Base-by-base conservation (phyloP, 2,329 filamentous ascomycete genomes). In the Teratosphaeria nubilosa region DNA sequence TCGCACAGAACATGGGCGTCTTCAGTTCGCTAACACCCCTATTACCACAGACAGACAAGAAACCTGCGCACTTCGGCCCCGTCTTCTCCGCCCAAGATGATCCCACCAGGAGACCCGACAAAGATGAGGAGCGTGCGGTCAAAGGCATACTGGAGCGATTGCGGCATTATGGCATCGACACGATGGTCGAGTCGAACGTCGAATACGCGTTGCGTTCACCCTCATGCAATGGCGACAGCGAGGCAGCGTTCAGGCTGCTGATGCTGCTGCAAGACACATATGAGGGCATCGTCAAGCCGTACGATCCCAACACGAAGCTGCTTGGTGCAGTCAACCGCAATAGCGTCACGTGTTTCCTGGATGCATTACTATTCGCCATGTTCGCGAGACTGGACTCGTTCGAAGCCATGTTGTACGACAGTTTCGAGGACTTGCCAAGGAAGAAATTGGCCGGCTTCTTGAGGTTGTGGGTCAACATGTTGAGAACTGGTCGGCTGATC, bases 311-410 rank as follows among this genome's bases (percentile, higher is more conserved):
- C 56, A 80, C 87, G 7, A 81, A 82, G 58, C 85, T 97, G 77
- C 76, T 90, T 4, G 94, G 94, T 6, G 92, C 94, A 13, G 87
- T 90, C 66, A 99, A 99, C 69, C 81, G 91, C 53, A 81, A 86
- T 51, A 84, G 83, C 53, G 90, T 96, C 37, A 97, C 92, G n/a
- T 99, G 94, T 76, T 97, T 95, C 71, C 78, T 97, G 16, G 94
- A 97, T 71, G 82, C 92, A 0, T 76, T 97, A 24, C 80, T 99
- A 1, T 97, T 96, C 71, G 88, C 92, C 71, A 96, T 99, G 90
- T 97, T 97, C 71, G 88, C 89, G 20, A 86, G 89, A 60, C 80
- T 96, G 41, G 87, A 90, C 64, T 91, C 88, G 63, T 99, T 96
- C 71, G 92, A 97, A 72, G 90, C 88, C 54, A 95, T 97, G 80